phyloP scores from a whole-genome alignment of 441 rosid species.

The Rhodomyrtus psidioides region DNA sequence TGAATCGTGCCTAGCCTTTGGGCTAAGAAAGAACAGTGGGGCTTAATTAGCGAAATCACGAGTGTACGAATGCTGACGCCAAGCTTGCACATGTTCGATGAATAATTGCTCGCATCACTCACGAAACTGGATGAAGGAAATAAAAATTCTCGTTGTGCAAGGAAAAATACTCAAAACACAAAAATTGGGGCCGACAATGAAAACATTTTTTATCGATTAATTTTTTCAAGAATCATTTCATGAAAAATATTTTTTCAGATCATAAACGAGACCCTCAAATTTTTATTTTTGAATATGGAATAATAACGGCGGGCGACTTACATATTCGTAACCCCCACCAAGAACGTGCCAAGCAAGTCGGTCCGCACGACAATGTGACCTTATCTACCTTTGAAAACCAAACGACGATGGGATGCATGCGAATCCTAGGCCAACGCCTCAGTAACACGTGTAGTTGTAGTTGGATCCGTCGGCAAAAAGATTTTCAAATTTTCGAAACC shows the following conservation, averaged over 20 bases:
- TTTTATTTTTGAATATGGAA: not conserved
- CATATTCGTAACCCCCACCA: not conserved
- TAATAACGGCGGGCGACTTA: not conserved
- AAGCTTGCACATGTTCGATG: not conserved
- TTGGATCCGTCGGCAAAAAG: not conserved
- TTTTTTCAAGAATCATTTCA: not conserved
- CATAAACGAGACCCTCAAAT: too few relatives aligned
- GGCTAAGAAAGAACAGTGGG: not conserved
- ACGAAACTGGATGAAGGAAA: too few relatives aligned
- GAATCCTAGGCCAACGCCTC: not conserved
- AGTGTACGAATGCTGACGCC: not conserved
- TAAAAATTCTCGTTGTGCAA: too few relatives aligned
- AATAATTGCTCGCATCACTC: not conserved
- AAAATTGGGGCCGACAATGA: not conserved
- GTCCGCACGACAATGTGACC: not conserved
- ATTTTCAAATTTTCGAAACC: not conserved
- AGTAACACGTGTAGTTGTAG: not conserved
- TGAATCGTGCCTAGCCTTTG: too few relatives aligned
- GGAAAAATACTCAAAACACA: too few relatives aligned
- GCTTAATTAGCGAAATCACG: not conserved
- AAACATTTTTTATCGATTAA: not conserved
- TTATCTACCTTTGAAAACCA: not conserved
- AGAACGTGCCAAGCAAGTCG: not conserved
- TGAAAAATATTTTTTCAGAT: not conserved
- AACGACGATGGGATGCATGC: not conserved